Conservation (phyloP, 2,329 filamentous ascomycete species). For the Pseudogymnoascus sp. region DNA sequence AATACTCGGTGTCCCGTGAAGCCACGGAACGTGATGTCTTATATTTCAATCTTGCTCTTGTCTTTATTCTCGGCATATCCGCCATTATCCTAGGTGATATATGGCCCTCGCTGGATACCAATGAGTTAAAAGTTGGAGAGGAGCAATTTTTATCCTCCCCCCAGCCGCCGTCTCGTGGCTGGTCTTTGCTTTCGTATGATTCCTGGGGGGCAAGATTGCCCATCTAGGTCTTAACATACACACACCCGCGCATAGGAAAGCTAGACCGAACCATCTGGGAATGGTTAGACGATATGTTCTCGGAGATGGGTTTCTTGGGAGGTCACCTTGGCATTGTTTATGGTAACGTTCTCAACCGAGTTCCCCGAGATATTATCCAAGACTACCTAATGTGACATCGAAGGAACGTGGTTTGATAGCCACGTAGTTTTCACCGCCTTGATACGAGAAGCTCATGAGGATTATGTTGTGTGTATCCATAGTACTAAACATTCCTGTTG, state of each 20-base stretch:
- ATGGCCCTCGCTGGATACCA: slow-evolving; percentile 35
- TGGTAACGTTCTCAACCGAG: slow-evolving; percentile 39
- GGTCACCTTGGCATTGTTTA: slow-evolving; percentile 39
- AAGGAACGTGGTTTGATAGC: slow-evolving; percentile 49
- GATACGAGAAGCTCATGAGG: slow-evolving; percentile 42
- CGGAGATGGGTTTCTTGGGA: slow-evolving; percentile 28
- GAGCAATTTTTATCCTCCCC: slow-evolving; percentile 39
- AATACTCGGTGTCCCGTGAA: slow-evolving; percentile 40
- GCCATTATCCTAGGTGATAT: slow-evolving; percentile 40
- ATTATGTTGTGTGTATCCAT: slow-evolving; percentile 44
- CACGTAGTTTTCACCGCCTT: slow-evolving; percentile 49
- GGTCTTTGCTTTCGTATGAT: slow-evolving; percentile 39
- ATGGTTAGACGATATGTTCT: not conserved
- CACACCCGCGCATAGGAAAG: slow-evolving; percentile 33
- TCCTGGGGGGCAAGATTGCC: slow-evolving; percentile 38
- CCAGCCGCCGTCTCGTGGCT: slow-evolving; percentile 44
- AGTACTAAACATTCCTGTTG: slow-evolving; percentile 45
- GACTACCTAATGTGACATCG: slow-evolving; percentile 44
- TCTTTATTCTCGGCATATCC: slow-evolving; percentile 40
- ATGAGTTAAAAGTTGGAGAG: slow-evolving; percentile 43
- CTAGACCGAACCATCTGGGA: not conserved
- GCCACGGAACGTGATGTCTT: slow-evolving; percentile 41
- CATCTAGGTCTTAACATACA: slow-evolving; percentile 50
- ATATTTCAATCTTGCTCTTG: slow-evolving; percentile 42
- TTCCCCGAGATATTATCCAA: slow-evolving; percentile 48